A percentile compares a stretch with the other conserved stretches of the same genome.
Evolutionary conservation across 116 monocot species (phyloP).

Genomic region (Zostera marina): DNA sequence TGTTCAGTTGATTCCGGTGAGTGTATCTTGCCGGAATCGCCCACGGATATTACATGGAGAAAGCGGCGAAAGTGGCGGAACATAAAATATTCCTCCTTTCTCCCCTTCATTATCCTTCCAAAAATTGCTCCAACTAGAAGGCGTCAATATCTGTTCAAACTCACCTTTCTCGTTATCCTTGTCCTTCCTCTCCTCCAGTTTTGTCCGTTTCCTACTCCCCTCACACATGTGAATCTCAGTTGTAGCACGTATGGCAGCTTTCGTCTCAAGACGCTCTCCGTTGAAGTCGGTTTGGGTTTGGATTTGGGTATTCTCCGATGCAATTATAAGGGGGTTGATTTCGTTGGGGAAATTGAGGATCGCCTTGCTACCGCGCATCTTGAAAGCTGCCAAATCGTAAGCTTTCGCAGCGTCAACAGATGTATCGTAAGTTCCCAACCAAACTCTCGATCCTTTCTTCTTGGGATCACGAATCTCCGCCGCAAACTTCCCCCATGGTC

Average conservation of each 20-base stretch:
- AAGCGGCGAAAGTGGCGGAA: slow-evolving; percentile 31
- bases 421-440: slow-evolving; percentile 40
- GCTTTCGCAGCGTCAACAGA: slow-evolving; percentile 32
- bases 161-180: neutral
- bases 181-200: neutral
- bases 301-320: neutral
- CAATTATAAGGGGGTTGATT: neutral
- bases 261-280: too few relatives aligned
- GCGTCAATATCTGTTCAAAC: slow-evolving; percentile 6
- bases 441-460: slow-evolving; percentile 28
- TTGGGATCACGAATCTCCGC: slow-evolving; percentile 11
- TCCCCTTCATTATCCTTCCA: neutral
- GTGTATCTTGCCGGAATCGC: neutral
- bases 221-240: neutral
- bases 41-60: slow-evolving; percentile 9
- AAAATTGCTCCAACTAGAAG: slow-evolving; percentile 14
- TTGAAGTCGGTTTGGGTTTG: neutral
- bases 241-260: neutral
- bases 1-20: too few relatives aligned
- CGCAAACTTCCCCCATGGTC: slow-evolving; percentile 6
- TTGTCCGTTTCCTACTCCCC: neutral
- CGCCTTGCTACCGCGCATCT: slow-evolving; percentile 30
- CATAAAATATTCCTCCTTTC: slow-evolving; percentile 8
- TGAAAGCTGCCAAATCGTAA: slow-evolving; percentile 40
- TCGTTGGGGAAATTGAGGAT: slow-evolving; percentile 45